Conservation (phyloP, 1,284 basidiomycete genomes). For the Phellinidium pouzarii region DNA sequence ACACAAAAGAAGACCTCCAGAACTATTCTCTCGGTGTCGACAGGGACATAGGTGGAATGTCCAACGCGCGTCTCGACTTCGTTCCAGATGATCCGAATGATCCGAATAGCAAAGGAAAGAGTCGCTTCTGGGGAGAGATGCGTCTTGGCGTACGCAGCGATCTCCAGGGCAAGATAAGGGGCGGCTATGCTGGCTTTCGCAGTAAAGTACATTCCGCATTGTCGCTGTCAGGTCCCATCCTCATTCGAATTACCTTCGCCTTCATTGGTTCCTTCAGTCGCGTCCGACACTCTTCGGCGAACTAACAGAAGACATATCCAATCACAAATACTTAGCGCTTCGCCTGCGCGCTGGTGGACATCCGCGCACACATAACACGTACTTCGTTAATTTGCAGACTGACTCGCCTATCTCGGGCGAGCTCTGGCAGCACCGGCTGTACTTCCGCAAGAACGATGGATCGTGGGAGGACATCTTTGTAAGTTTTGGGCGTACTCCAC, state of each 20-base stretch:
- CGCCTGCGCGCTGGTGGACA: conserved; percentile 70
- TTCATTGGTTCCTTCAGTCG: too few relatives aligned
- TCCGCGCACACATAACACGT: conserved; percentile 63
- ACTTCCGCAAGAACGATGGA: conserved; percentile 63
- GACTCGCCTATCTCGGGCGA: conserved; percentile 72
- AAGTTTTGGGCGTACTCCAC: conserved; percentile 27
- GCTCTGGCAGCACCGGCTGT: conserved; percentile 85
- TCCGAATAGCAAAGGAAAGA: conserved; percentile 38
- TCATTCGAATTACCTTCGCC: conserved; percentile 22
- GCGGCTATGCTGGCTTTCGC: conserved; percentile 81
- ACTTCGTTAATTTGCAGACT: conserved; percentile 88
- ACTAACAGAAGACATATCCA: conserved; percentile 72
- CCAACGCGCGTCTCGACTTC: conserved; percentile 61
- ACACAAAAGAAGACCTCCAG: conserved; percentile 49
- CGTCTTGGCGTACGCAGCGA: conserved; percentile 32
- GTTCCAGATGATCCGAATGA: conserved; percentile 38
- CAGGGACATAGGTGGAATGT: conserved; percentile 81
- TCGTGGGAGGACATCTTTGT: conserved; percentile 85
- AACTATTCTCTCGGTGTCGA: conserved; percentile 74
- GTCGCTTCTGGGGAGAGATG: conserved; percentile 75
- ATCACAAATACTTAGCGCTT: conserved; percentile 72
- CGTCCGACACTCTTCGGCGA: conserved; percentile 78
- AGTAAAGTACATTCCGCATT: conserved; percentile 47
- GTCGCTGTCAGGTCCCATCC: background rate
- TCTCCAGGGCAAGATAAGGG: conserved; percentile 53